phyloP scores from a whole-genome alignment of 495 filamentous ascomycete species.

The Neurospora cerealis region DNA sequence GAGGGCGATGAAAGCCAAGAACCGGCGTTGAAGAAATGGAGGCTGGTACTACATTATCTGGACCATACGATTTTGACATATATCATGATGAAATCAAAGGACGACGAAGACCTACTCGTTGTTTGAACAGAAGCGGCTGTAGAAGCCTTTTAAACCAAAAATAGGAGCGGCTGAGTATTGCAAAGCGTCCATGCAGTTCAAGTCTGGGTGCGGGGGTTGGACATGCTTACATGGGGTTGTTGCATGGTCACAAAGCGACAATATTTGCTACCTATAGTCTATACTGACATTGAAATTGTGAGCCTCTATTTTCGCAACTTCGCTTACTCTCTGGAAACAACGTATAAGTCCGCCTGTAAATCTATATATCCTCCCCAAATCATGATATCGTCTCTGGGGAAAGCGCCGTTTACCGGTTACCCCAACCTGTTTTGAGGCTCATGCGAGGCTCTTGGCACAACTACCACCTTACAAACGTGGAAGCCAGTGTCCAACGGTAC shows the following conservation, averaged over 20 bases:
- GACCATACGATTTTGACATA: conserved; percentile 76
- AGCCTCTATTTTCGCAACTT: neutral
- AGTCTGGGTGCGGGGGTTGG: neutral
- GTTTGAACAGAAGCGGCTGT: conserved; percentile 4
- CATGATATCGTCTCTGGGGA: neutral
- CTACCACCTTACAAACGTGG: neutral
- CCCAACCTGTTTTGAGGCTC: neutral
- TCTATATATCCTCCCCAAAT: too few species aligned
- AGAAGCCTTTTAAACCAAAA: neutral
- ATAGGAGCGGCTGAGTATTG: neutral
- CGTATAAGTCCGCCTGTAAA: neutral
- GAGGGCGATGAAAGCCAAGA: conserved; percentile 19
- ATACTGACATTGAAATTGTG: neutral
- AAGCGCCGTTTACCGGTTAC: neutral
- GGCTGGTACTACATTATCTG: conserved; percentile 65
- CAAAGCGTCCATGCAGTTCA: neutral
- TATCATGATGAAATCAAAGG: conserved; percentile 44
- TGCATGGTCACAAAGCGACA: neutral
- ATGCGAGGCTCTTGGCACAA: neutral
- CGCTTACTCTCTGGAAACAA: neutral
- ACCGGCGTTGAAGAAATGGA: conserved; percentile 39
- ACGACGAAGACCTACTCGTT: conserved; percentile 15
- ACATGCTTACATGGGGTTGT: neutral
- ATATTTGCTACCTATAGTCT: neutral
- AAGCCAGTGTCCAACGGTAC: neutral